Conservation (phyloP, 2,329 filamentous ascomycete genomes). For the Blastomyces gilchristii region DNA sequence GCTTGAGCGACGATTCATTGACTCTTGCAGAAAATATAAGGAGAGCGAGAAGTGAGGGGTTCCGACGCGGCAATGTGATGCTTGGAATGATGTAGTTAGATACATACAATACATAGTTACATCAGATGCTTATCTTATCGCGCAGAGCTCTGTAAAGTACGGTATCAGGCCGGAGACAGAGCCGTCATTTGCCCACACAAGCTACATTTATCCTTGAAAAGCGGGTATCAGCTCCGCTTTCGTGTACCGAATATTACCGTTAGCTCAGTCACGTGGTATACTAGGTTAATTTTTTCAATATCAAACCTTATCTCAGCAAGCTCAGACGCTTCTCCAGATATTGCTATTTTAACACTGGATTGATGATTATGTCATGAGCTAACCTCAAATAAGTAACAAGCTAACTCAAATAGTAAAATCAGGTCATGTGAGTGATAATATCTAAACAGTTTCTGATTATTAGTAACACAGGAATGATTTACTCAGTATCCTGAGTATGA, state of each 20-base stretch:
- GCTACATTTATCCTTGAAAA: not conserved
- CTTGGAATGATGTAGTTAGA: not conserved
- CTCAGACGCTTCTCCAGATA: too few species aligned
- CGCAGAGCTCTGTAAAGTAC: not conserved
- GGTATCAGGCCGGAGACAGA: not conserved
- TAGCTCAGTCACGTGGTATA: not conserved
- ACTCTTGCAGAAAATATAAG: not conserved
- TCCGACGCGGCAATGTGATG: not conserved
- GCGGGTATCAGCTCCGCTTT: not conserved
- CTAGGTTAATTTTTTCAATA: not conserved
- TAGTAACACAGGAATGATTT: too few species aligned
- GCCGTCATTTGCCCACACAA: not conserved
- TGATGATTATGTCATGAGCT: too few species aligned
- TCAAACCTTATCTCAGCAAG: too few species aligned
- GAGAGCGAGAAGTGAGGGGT: not conserved
- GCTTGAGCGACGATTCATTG: not conserved
- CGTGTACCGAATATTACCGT: not conserved
- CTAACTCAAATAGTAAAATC: too few species aligned
- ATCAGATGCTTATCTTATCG: conserved; percentile 5
- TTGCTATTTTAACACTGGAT: too few species aligned
- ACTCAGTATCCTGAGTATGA: too few species aligned
- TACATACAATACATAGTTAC: too few species aligned
- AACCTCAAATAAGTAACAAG: too few species aligned
- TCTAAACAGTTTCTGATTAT: too few species aligned
- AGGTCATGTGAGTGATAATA: too few species aligned